Base-by-base conservation (phyloP, 495 filamentous ascomycete genomes). In the Thozetella sp. region DNA sequence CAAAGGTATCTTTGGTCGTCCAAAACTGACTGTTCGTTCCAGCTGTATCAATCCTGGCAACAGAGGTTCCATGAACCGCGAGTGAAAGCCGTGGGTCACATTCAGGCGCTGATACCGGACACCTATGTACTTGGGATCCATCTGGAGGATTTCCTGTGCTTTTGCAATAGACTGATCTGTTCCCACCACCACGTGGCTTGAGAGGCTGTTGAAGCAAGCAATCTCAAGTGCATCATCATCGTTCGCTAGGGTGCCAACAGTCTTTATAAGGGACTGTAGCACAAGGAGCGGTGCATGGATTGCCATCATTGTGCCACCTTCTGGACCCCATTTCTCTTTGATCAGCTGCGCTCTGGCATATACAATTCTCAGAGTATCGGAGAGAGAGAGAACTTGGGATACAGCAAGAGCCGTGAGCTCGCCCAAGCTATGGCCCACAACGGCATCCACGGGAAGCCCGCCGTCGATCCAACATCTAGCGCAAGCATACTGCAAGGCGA, bases 291-390 rank as follows among this genome's bases (percentile, higher is more conserved):
- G 75, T 34, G n/a, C 63, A 63, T n/a, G n/a, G n/a, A n/a, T n/a
- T n/a, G n/a, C n/a, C 11, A 86, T 40, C 85, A 88, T 88, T 0
- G 71, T 56, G 0, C 84, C 84, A 3, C 56, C 54, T 4, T 86
- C 81, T 0, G 63, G 1, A 3, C 77, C 82, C 83, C 82, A 86
- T 1, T 62, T 27, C 0, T 72, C 65, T 3, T 68, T 57, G 53
- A 87, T 82, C 0, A 86, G 46, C 0, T 19, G 27, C 0, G 83
- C 80, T 15, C 84, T 74, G 0, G 65, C 70, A 3, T 70, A 60
- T 1, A 87, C 67, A 2, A 85, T 51, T 4, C 61, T 70, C 10
- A 86, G 30, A 0, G 62, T 57, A 25, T 76, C 58, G 0, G 46
- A 12, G 2, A 76, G 54, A 10, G 66, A 63, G 0, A 74, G 60